Conservation (phyloP, 768 basidiomycete species). For the Boletus pseudopeckii region DNA sequence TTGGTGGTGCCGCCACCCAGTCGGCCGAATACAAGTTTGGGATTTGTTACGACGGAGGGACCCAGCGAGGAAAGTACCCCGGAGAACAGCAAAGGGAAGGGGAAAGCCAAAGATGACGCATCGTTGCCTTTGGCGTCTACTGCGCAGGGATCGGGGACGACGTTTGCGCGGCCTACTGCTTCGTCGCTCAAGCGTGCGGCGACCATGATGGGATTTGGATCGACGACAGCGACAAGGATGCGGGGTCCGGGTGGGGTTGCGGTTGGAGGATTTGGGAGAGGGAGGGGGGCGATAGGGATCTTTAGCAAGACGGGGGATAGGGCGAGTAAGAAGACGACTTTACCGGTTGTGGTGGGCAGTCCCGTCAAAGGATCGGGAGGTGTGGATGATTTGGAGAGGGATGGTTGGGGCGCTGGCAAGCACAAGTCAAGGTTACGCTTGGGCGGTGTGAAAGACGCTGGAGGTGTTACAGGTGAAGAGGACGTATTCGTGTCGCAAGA, state of each 20-base stretch:
- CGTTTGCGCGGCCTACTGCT: slow-evolving; percentile 29
- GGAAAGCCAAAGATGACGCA: slow-evolving; percentile 23
- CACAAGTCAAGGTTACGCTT: not conserved
- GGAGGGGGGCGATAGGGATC: slow-evolving; percentile 17
- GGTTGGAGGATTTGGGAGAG: slow-evolving; percentile 1
- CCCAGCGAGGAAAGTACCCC: not conserved
- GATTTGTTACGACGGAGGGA: slow-evolving; percentile 44
- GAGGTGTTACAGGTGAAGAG: not conserved
- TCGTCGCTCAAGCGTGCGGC: slow-evolving; percentile 29
- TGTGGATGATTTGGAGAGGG: not conserved
- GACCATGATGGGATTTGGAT: slow-evolving; percentile 14
- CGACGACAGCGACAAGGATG: not conserved
- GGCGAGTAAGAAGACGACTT: slow-evolving; percentile 42
- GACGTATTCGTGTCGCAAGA: slow-evolving; percentile 13
- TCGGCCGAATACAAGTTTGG: slow-evolving; percentile 68
- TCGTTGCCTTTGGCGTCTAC: slow-evolving; percentile 9
- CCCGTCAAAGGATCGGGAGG: slow-evolving; percentile 40
- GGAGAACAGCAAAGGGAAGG: slow-evolving; percentile 14
- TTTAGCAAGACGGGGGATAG: slow-evolving; percentile 24
- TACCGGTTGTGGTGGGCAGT: slow-evolving; percentile 45
- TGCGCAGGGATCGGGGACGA: not conserved
- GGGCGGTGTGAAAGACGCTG: not conserved
- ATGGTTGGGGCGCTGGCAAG: not conserved
- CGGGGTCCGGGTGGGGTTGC: slow-evolving; percentile 1
- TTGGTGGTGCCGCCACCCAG: slow-evolving; percentile 63